Percentiles rank a stretch among this genome's conserved stretches.
These are phyloP conservation scores for Aphanocladium album DNA, from an alignment of 2,329 filamentous ascomycete species.

Conservation along the genomic window DNA sequence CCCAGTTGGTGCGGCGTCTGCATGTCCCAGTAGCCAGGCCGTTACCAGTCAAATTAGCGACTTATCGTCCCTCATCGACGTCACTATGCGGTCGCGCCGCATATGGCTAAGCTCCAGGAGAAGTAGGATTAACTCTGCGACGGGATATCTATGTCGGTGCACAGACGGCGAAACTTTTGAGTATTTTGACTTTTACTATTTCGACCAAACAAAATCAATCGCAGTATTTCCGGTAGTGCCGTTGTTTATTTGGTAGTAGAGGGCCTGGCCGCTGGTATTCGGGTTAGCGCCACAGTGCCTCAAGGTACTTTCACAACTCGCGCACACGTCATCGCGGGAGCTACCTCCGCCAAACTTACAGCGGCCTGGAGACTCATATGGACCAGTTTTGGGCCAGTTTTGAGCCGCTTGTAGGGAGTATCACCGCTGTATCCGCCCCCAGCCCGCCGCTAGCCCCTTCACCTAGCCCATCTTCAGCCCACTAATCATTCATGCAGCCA, in stretches of 20 bases:
- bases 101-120: background rate
- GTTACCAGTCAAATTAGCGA: background rate
- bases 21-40: background rate
- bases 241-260: too few relatives aligned
- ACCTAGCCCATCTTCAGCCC: background rate
- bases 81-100: background rate
- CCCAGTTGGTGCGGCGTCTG: background rate
- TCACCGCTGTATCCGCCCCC: too few relatives aligned
- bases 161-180: background rate
- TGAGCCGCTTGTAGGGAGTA: too few relatives aligned
- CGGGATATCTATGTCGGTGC: too few relatives aligned
- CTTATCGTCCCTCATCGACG: background rate
- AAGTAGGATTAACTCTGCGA: too few relatives aligned
- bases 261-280: background rate
- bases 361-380: too few relatives aligned
- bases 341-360: background rate
- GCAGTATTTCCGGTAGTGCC: too few relatives aligned
- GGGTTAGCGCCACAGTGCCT: background rate
- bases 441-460: too few relatives aligned
- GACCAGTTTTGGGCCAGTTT: too few relatives aligned
- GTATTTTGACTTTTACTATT: background rate
- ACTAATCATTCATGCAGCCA: background rate
- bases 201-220: background rate
- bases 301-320: background rate
- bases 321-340: background rate